phyloP scores from a whole-genome alignment of 192 early-diverging fungal genomes.

The Backusella luteola region DNA sequence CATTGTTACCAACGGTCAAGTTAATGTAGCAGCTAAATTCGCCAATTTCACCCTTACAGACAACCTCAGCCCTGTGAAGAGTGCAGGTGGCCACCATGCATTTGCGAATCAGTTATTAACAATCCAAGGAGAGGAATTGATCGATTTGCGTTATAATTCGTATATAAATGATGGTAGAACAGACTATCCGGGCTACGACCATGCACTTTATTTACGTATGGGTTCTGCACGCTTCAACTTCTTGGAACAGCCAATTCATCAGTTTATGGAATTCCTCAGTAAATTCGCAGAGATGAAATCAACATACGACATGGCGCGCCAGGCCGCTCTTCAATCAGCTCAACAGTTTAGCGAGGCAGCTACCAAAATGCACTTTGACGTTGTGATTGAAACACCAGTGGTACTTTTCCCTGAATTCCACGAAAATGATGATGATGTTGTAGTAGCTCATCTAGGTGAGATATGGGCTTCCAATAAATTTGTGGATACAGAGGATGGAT shows the following conservation, averaged over 20 bases:
- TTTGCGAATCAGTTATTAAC: constrained; percentile 50
- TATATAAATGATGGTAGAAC: constrained; percentile 48
- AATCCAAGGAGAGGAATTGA: constrained; percentile 87
- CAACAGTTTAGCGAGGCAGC: constrained; percentile 74
- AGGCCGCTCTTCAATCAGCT: constrained; percentile 78
- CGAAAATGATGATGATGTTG: constrained; percentile 54
- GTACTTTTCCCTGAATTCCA: constrained; percentile 72
- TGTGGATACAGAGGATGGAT: constrained; percentile 47
- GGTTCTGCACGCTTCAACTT: constrained; percentile 82
- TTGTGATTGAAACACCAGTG: constrained; percentile 83
- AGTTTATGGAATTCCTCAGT: constrained; percentile 75
- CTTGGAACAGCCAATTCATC: constrained; percentile 68
- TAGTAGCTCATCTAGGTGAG: constrained; percentile 82
- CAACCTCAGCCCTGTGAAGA: constrained; percentile 40
- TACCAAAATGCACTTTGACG: constrained; percentile 82
- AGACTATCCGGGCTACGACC: constrained; percentile 85
- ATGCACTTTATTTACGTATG: constrained; percentile 69
- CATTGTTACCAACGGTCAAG: constrained; percentile 53
- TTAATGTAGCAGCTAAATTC: constrained; percentile 66
- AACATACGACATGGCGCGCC: constrained; percentile 84
- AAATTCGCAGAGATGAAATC: constrained; percentile 88
- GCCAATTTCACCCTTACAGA: constrained; percentile 70
- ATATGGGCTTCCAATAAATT: constrained; percentile 84
- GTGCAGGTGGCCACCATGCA: neutral
- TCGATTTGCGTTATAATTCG: constrained; percentile 87